These are phyloP conservation scores for Rheum nobile DNA, from an alignment of 148 eudicot genomes.

Conservation along the genomic window DNA sequence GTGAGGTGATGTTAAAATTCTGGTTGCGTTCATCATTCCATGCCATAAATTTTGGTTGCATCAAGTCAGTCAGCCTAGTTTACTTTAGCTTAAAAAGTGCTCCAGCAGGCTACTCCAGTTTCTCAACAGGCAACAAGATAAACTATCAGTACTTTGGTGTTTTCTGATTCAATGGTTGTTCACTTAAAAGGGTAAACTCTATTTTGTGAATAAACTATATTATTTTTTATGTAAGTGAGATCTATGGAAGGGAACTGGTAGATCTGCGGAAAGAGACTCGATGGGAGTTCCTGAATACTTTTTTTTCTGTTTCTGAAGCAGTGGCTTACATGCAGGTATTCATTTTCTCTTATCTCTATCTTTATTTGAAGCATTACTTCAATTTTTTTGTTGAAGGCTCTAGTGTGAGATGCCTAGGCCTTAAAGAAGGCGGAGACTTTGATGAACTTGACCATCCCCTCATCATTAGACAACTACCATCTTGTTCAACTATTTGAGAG, in stretches of 20 bases:
- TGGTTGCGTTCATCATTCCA: neutral
- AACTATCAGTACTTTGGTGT: neutral
- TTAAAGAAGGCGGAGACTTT: neutral
- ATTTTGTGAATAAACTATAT: neutral
- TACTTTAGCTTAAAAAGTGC: neutral
- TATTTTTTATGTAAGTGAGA: constrained; percentile 56
- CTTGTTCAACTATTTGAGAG: neutral
- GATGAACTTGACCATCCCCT: neutral
- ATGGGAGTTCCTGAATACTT: constrained; percentile 95
- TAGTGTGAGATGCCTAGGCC: neutral
- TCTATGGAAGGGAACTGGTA: constrained; percentile 95
- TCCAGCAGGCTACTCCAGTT: neutral
- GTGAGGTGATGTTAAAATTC: neutral
- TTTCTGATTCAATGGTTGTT: neutral
- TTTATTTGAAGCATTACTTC: neutral
- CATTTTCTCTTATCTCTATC: constrained; percentile 1
- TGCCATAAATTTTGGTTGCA: neutral
- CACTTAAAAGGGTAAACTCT: neutral
- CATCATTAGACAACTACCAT: neutral
- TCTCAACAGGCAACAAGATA: neutral
- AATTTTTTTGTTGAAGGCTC: neutral
- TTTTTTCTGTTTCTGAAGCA: constrained; percentile 97
- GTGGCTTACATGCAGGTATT: constrained; percentile 97
- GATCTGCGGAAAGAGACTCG: constrained; percentile 87
- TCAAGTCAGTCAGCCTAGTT: neutral